Conservation (phyloP, 2,329 filamentous ascomycete species). For the Venturia pyrina region DNA sequence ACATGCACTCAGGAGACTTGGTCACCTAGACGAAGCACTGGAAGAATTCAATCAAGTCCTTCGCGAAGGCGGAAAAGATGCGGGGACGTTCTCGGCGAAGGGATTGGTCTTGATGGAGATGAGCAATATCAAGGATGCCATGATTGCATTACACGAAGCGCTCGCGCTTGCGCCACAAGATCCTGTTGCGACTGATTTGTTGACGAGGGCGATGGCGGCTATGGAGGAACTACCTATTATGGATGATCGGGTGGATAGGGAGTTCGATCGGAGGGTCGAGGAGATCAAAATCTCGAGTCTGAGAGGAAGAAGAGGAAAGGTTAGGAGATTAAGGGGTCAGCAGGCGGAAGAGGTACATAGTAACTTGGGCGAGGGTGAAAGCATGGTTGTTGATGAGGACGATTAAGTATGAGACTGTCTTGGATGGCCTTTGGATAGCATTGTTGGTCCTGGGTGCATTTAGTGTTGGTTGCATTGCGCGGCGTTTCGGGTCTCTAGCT, state of each 20-base stretch:
- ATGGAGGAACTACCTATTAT: conserved; percentile 23
- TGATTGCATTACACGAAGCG: conserved; percentile 74
- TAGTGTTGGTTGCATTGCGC: neutral
- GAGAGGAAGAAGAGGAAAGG: conserved; percentile 39
- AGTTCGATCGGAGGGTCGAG: conserved; percentile 38
- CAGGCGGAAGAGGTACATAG: conserved; percentile 30
- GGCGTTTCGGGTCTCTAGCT: neutral
- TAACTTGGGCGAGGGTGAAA: conserved; percentile 30
- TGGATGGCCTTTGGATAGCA: neutral
- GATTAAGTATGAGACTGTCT: neutral
- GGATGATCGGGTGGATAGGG: conserved; percentile 16
- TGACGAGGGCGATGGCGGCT: conserved; percentile 53
- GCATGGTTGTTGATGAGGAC: conserved; percentile 49
- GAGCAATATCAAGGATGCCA: conserved; percentile 63
- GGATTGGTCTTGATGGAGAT: conserved; percentile 76
- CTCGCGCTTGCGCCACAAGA: conserved; percentile 71
- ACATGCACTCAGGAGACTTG: conserved; percentile 70
- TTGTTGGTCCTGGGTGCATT: neutral
- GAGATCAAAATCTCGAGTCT: conserved; percentile 5
- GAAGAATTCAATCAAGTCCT: conserved; percentile 80
- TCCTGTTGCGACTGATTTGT: conserved; percentile 66
- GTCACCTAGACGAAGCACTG: conserved; percentile 61
- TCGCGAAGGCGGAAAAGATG: conserved; percentile 68
- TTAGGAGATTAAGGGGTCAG: conserved; percentile 38
- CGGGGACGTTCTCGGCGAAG: conserved; percentile 69